Base-by-base conservation (phyloP, 164 flowering plant genomes). In the Magnolia kwangsiensis region DNA sequence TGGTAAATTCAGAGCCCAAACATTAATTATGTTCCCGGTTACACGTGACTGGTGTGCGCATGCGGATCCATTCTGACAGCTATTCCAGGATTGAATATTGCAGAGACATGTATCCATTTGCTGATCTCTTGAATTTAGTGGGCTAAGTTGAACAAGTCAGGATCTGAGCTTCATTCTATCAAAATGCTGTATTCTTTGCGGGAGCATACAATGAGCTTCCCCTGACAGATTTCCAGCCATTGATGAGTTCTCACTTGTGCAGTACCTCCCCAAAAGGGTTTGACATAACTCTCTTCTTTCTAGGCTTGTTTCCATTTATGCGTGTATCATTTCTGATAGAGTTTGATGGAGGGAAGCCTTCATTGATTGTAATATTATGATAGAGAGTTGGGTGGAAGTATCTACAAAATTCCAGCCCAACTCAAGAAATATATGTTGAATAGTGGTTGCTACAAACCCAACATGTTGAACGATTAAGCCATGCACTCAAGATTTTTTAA, bases 41-140 rank as follows among this genome's bases (percentile, higher is more conserved):
- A 14, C 63, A 63, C 49, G 2, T n/a, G 74, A 72, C 74, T 72
- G 74, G 29, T 72, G 29, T 51, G 14, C 23, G 74, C 63, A 1
- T 72, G 9, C 58, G 23, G 74, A 55, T 24, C 64, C 63, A 55
- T 55, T 6, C 37, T 2, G 74, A 72, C 74, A 70, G 16, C 45
- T n/a, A 23, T 68, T 51, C 63, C 63, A 20, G 63, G 72, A 70
- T 50, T 50, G 72, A 8, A 50, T 70, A 23, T 70, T 23, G 45
- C 20, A 23, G 45, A 55, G 3, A 55, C 4, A 14, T 37, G 45
- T 37, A 37, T 37, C n/a, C 71, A 68, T 29, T 16, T 68, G 71
- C 50, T 4, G n/a, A 10, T 16, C n/a, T 55, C 19, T 70, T 59
- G 1, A 11, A 29, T 18, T 70, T 19, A 6, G 51, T 27, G 50